Percentiles rank a stretch among this genome's conserved stretches.
These are phyloP conservation scores for Cladosporium sp. DNA, from an alignment of 2,329 filamentous ascomycete species.

Conservation along the genomic window DNA sequence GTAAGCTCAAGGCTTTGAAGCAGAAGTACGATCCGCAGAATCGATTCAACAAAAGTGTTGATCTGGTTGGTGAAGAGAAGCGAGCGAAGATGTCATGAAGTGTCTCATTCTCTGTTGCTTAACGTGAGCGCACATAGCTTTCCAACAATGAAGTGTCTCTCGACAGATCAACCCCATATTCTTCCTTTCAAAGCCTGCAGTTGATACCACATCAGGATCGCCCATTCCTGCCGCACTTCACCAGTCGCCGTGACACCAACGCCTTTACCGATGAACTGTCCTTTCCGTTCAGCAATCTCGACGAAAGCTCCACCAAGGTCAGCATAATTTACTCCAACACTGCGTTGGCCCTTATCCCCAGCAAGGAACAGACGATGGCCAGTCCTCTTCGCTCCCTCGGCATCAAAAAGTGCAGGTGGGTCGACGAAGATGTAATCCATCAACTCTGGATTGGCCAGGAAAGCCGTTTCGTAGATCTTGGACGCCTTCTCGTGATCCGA, in stretches of 20 bases:
- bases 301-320: conserved; percentile 21
- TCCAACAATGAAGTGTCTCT: too few species aligned
- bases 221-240: conserved; percentile 17
- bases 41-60: conserved; percentile 23
- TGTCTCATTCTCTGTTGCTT: too few species aligned
- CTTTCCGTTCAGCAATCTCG: conserved; percentile 20
- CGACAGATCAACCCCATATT: conserved; percentile 18
- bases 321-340: conserved; percentile 18
- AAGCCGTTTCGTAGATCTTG: conserved; percentile 9
- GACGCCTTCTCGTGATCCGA: conserved; percentile 16
- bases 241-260: conserved; percentile 20
- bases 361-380: conserved; percentile 17
- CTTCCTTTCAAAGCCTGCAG: conserved; percentile 13
- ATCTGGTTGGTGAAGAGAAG: conserved; percentile 10
- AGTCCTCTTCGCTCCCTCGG: conserved; percentile 14
- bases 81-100: too few species aligned
- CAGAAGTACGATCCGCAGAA: conserved; percentile 19
- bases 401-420: conserved; percentile 16
- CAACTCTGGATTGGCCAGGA: conserved; percentile 4
- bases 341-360: conserved; percentile 1
- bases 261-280: conserved; percentile 17
- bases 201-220: conserved; percentile 14
- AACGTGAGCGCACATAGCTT: too few species aligned
- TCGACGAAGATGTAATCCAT: conserved; percentile 19
- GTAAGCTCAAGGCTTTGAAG: conserved; percentile 21